Conservation (phyloP, 495 filamentous ascomycete genomes). For the Aspergillus hancockii region DNA sequence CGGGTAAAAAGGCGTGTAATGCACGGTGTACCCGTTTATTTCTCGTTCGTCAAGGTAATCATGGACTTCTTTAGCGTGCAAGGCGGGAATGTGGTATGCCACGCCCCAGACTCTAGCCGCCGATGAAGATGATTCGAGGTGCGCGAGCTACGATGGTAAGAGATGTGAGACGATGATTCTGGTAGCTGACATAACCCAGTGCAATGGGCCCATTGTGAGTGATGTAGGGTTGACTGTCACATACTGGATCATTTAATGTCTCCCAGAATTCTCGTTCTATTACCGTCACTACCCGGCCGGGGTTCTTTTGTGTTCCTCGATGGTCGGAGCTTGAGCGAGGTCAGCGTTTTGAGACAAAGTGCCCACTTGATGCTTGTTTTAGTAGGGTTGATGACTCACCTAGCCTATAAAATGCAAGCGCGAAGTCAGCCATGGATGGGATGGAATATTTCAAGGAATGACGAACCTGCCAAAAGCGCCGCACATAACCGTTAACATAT, state of each 20-base stretch:
- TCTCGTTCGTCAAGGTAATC: conserved; percentile 94
- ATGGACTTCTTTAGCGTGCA: conserved; percentile 76
- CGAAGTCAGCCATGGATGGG: conserved; percentile 9
- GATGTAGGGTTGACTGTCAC: conserved; percentile 4
- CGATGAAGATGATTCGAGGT: conserved; percentile 39
- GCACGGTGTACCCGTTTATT: conserved; percentile 93
- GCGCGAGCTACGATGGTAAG: conserved; percentile 27
- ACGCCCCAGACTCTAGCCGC: conserved; percentile 81
- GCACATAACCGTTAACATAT: conserved; percentile 91
- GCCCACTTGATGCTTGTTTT: background rate
- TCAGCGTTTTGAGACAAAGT: background rate
- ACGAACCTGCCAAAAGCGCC: conserved; percentile 95
- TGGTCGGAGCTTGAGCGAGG: conserved; percentile 73
- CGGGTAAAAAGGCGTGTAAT: conserved; percentile 80
- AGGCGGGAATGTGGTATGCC: conserved; percentile 81
- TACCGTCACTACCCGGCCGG: conserved; percentile 90
- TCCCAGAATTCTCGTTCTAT: conserved; percentile 83
- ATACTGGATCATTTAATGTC: conserved; percentile 64
- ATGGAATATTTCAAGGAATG: conserved; percentile 5
- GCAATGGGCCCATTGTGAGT: conserved; percentile 8
- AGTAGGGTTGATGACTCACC: conserved; percentile 22
- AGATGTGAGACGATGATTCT: background rate
- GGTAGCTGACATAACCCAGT: background rate
- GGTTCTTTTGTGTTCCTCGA: conserved; percentile 82
- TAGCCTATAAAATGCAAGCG: conserved; percentile 27